A percentile compares a stretch with the other conserved stretches of the same genome.
Evolutionary conservation across 1,139 yeast genomes (phyloP).

Genomic region (Geotrichum bryndzae): DNA sequence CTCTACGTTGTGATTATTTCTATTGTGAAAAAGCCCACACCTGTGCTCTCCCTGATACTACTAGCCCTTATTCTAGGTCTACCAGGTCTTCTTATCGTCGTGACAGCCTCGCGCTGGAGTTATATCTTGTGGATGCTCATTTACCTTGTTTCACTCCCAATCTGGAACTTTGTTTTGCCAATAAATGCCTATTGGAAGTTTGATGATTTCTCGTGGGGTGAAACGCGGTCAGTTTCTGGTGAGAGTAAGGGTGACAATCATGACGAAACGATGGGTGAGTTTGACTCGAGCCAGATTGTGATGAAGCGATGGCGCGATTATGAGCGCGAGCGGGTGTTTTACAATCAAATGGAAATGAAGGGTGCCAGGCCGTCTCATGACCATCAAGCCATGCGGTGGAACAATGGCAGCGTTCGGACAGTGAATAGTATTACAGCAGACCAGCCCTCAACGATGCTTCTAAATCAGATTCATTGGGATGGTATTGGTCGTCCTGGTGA

Average conservation of each 20-base stretch:
- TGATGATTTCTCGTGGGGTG: conserved; percentile 96
- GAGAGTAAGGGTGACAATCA: conserved; percentile 50
- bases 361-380: not conserved
- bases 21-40: conserved; percentile 71
- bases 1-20: conserved; percentile 69
- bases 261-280: conserved; percentile 66
- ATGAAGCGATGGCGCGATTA: conserved; percentile 94
- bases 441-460: not conserved
- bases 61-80: conserved; percentile 74
- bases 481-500: not conserved
- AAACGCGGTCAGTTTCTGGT: conserved; percentile 70
- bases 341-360: not conserved
- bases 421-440: not conserved
- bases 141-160: conserved; percentile 71
- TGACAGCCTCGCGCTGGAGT: conserved; percentile 67
- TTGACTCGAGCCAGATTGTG: conserved; percentile 77
- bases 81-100: conserved; percentile 71
- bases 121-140: conserved; percentile 73
- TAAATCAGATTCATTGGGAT: not conserved
- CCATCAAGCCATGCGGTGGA: not conserved
- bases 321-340: conserved; percentile 50
- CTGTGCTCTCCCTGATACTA: conserved; percentile 65
- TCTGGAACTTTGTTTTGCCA: conserved; percentile 88
- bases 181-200: conserved; percentile 85
- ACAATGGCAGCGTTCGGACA: not conserved